A percentile compares a stretch with the other conserved stretches of the same genome.
Conservation (phyloP, 257 asterid species). For the Galeopsis tetrahit region DNA sequence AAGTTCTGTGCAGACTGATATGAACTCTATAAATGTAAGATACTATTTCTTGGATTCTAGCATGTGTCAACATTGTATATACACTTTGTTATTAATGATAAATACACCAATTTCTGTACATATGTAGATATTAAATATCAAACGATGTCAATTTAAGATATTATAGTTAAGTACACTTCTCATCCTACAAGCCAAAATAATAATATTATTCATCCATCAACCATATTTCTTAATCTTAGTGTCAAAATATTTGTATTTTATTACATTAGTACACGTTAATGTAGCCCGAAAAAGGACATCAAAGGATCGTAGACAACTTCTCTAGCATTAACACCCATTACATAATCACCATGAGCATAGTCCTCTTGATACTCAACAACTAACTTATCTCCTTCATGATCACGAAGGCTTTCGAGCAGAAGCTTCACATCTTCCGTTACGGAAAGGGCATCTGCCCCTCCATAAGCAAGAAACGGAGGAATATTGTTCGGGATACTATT, state of each 20-base stretch:
- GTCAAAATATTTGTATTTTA: neutral
- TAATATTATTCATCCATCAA: too few relatives aligned
- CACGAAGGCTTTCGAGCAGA: slow-evolving; percentile 39
- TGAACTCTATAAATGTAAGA: neutral
- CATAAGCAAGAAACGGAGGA: slow-evolving; percentile 62
- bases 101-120: too few relatives aligned
- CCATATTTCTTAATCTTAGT: too few relatives aligned
- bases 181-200: neutral
- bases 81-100: neutral
- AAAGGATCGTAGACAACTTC: slow-evolving; percentile 58
- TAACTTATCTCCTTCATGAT: slow-evolving; percentile 52
- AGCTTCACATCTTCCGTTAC: slow-evolving; percentile 49
- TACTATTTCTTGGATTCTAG: neutral
- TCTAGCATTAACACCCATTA: slow-evolving; percentile 59
- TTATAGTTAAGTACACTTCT: neutral
- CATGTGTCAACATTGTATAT: neutral
- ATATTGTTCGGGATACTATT: slow-evolving; percentile 49
- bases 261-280: slow-evolving; percentile 13
- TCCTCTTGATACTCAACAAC: slow-evolving; percentile 42
- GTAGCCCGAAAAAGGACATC: slow-evolving; percentile 53
- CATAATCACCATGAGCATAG: slow-evolving; percentile 70
- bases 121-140: neutral
- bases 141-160: neutral
- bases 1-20: neutral
- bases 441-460: slow-evolving; percentile 66